phyloP scores from a whole-genome alignment of 1,139 yeast genomes.

The Debaryomyces nepalensis region DNA sequence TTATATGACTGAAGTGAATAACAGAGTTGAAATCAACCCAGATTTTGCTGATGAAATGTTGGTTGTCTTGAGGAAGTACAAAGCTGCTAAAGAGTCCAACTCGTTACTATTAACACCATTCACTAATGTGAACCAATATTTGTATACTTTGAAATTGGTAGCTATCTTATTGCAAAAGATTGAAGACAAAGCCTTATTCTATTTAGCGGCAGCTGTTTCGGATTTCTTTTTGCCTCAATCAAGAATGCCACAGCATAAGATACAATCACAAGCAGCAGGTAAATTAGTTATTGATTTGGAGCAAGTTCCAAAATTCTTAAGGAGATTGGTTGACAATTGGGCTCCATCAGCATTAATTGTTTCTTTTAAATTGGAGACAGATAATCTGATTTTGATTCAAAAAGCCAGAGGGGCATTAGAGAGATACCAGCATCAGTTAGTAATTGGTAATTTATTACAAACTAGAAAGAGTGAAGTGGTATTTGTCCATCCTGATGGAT shows the following conservation, averaged over 20 bases:
- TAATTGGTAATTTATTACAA: conserved; percentile 90
- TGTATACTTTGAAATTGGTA: conserved; percentile 75
- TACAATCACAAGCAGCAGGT: conserved; percentile 76
- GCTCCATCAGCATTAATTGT: conserved; percentile 95
- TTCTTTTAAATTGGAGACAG: conserved; percentile 94
- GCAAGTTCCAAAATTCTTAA: conserved; percentile 93
- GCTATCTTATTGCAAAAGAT: conserved; percentile 62
- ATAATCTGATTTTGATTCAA: conserved; percentile 63
- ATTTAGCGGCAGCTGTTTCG: conserved; percentile 95
- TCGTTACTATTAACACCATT: conserved; percentile 76
- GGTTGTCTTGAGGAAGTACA: conserved; percentile 67
- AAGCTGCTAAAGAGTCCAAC: conserved; percentile 59
- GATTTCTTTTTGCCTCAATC: conserved; percentile 92
- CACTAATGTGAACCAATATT: conserved; percentile 93
- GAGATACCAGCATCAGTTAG: conserved; percentile 89
- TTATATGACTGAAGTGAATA: conserved; percentile 64
- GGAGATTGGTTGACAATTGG: conserved; percentile 90
- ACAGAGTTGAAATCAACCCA: conserved; percentile 61
- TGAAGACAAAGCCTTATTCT: conserved; percentile 68
- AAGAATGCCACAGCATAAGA: conserved; percentile 88
- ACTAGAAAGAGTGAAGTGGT: conserved; percentile 88
- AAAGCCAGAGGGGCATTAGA: conserved; percentile 81
- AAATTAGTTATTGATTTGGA: conserved; percentile 83
- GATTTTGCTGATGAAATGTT: conserved; percentile 67
- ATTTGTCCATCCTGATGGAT: conserved; percentile 64